phyloP scores from a whole-genome alignment of 1,139 yeast species.

The Candida dubliniensis region DNA sequence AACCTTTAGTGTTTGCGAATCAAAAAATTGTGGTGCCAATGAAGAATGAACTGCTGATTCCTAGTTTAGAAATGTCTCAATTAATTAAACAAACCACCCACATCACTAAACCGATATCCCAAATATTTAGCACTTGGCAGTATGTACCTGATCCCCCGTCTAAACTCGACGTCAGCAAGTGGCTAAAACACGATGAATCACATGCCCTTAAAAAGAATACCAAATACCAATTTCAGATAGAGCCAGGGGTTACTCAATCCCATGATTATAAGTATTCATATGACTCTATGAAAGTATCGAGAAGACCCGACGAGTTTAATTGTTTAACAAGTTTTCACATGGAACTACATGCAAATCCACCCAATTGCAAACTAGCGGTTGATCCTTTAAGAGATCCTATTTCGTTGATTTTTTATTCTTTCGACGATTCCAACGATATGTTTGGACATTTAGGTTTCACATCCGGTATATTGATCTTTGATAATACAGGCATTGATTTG shows the following conservation, averaged over 20 bases:
- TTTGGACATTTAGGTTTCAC: constrained; percentile 16
- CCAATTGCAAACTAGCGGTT: constrained; percentile 48
- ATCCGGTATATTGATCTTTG: constrained; percentile 20
- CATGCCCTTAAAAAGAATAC: constrained; percentile 16
- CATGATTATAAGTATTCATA: constrained; percentile 36
- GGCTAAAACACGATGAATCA: constrained; percentile 22
- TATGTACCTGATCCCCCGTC: constrained; percentile 33
- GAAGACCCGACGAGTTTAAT: constrained; percentile 48
- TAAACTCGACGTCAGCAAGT: constrained; percentile 20
- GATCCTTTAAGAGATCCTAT: constrained; percentile 67
- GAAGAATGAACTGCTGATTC: constrained; percentile 16
- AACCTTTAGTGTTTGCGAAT: constrained; percentile 68
- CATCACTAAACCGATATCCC: background rate
- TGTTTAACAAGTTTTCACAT: constrained; percentile 55
- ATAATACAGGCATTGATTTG: constrained; percentile 3
- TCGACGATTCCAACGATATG: constrained; percentile 46
- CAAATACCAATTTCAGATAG: constrained; percentile 50
- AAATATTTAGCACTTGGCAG: constrained; percentile 24
- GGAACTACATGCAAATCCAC: constrained; percentile 67
- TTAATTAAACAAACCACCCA: background rate
- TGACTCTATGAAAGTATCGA: constrained; percentile 29
- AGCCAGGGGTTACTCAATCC: constrained; percentile 42
- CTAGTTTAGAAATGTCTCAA: constrained; percentile 16
- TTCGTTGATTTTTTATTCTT: constrained; percentile 60
- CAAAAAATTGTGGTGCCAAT: constrained; percentile 50